Evolutionary conservation across 371 early-diverging fungal species (phyloP), one percentile per base, ranked within the genome.

Genomic region (Apophysomyces ossiformis): DNA sequence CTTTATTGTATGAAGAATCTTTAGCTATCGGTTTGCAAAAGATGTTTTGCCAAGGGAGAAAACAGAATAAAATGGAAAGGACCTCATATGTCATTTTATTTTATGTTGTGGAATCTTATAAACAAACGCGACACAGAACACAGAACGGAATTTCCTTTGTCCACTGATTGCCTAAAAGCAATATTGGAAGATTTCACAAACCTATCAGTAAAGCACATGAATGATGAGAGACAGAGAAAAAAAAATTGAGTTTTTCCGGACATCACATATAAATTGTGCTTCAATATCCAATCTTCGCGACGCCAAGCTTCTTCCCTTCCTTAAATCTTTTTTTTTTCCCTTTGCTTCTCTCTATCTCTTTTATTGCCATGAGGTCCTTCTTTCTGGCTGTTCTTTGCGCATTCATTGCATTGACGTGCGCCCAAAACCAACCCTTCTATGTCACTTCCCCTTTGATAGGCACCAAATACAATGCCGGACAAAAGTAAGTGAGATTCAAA

Each of bases 351-450:
- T 50, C 21, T 21, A 16, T 50, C 21, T 50, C 54, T 26, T 26
- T 21, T 50, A 21, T 1, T 11, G 54, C 54, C 21, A 50, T 50
- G 54, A 50, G 54, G 9, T 0, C 54, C 54, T 50, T 50, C 21
- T 50, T 50, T 21, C 16, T 50, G 9, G 54, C 54, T 21, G 21
- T 50, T 9, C 9, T 50, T 50, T 50, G 54, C 21, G 54, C 54
- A 18, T 9, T 50, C 7, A 26, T 26, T 18, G 21, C 21, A 2
- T 21, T 50, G 54, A 8, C 54, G 11, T 18, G 4, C 11, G 54
- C 54, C 4, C 57, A 68, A 32, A 37, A 59, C 18, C 18, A 36
- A 15, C 64, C 68, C 2, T 68, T 68, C 57, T 68, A 68, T 44
- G 54, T 63, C 21, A 68, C 68, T 37, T 46, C 58, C 5, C 68